Evolutionary conservation across 2,329 filamentous ascomycete species (phyloP), one percentile per base, ranked within the genome.

Genomic region (Aspergillus pseudoviridinutans): DNA sequence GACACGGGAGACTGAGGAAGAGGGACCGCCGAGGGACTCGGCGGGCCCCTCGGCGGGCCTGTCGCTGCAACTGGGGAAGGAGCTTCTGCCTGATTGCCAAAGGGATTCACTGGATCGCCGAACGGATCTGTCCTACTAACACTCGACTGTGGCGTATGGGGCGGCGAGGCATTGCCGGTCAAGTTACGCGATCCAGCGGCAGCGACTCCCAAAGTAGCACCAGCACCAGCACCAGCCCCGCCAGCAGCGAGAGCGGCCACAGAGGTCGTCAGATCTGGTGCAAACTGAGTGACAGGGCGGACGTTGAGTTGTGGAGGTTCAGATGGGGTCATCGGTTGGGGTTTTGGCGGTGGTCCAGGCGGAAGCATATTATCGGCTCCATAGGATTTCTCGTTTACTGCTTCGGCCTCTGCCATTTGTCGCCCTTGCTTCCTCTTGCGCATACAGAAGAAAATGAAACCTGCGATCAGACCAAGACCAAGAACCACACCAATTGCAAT

Each of bases 221-320:
- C 58, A 46, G 57, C 49, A 4, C 50, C 58, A 46, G 59, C 60
- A 44, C 59, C 63, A 51, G 10, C 28, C 10, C 28, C 28, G 28
- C 50, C 59, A 28, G 56, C 54, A 47, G 60, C 54, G 9, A 64
- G 53, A 52, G 66, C 65, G 28, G 64, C 67, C 24, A 63, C 27
- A 14, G 56, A 17, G 24, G 71, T 78, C 61, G 71, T 78, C 61
- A 90, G 82, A 68, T 84, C 86, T 4, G 91, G 89, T 42, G 90
- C 81, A 75, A 96, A 92, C 67, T 94, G 87, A 44, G 91, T 93
- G 51, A 94, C 84, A 2, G 92, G 92, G 51, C 91, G 88, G 54
- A 96, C 81, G 69, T 91, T 95, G 60, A 97, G 82, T 61, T 88
- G 88, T n/a, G 92, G 91, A 49, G 92, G 87, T 35, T 78, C 82